Conservation (phyloP, 2,329 filamentous ascomycete species). For the Epichloe sp. region DNA sequence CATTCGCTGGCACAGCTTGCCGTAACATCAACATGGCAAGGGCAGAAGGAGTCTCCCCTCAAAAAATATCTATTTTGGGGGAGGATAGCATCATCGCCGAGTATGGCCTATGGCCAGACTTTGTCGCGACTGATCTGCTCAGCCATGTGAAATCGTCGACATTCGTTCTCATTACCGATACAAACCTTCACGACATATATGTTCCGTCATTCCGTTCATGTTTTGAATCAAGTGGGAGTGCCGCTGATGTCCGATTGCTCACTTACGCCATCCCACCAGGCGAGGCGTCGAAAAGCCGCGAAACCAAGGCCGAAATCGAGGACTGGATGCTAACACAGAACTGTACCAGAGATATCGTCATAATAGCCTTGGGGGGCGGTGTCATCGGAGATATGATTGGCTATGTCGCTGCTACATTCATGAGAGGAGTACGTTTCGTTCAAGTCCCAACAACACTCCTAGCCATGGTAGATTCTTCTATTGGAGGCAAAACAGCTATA, state of each 20-base stretch:
- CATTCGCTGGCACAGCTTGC: background rate
- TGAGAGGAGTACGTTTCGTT: conserved; percentile 91
- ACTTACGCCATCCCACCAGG: conserved; percentile 81
- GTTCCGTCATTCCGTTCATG: conserved; percentile 55
- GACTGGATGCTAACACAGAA: conserved; percentile 90
- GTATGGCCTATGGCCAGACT: conserved; percentile 76
- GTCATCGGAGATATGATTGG: conserved; percentile 98
- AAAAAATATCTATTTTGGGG: conserved; percentile 67
- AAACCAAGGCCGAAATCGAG: conserved; percentile 90
- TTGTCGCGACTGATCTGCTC: conserved; percentile 70
- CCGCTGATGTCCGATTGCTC: conserved; percentile 51
- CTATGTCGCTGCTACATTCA: conserved; percentile 95
- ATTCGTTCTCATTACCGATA: conserved; percentile 94
- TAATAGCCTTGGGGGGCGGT: conserved; percentile 87
- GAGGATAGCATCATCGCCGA: conserved; percentile 86
- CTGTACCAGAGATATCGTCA: conserved; percentile 90
- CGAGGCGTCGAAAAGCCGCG: conserved; percentile 83
- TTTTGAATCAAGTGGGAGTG: conserved; percentile 18
- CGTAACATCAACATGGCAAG: conserved; percentile 13
- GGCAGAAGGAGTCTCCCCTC: conserved; percentile 24
- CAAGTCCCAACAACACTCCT: conserved; percentile 92
- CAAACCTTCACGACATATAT: conserved; percentile 73
- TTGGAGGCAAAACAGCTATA: conserved; percentile 96
- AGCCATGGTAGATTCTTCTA: conserved; percentile 96
- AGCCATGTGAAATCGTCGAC: conserved; percentile 69